These are phyloP conservation scores for Coniochaeta prunicola DNA, from an alignment of 2,329 filamentous ascomycete species.

Conservation along the genomic window DNA sequence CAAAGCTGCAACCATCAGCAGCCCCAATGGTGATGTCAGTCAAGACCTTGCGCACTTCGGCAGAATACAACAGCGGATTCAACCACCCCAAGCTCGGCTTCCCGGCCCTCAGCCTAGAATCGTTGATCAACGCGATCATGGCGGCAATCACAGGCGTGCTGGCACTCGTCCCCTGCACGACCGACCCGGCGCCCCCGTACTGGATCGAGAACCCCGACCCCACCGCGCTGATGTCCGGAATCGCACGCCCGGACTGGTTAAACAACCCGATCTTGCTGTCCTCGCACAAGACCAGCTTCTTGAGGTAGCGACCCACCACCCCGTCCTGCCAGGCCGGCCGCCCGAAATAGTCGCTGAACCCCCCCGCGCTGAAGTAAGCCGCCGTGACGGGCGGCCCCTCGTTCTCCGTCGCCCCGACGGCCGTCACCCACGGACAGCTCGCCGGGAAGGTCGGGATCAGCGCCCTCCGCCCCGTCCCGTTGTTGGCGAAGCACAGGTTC, in stretches of 20 bases:
- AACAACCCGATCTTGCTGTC: constrained; percentile 35
- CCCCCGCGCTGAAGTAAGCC: constrained; percentile 40
- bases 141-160: constrained; percentile 47
- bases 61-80: constrained; percentile 40
- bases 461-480: constrained; percentile 43
- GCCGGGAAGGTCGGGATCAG: constrained; percentile 16
- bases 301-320: constrained; percentile 32
- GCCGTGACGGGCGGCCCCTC: constrained; percentile 28
- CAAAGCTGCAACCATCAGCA: constrained; percentile 31
- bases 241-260: constrained; percentile 36
- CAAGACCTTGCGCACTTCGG: constrained; percentile 26
- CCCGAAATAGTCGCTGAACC: constrained; percentile 44
- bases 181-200: constrained; percentile 16
- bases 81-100: constrained; percentile 46
- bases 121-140: constrained; percentile 48
- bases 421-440: constrained; percentile 46
- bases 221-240: constrained; percentile 47
- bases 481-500: constrained; percentile 50
- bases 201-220: constrained; percentile 46
- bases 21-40: constrained; percentile 33
- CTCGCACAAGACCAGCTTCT: constrained; percentile 4
- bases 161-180: constrained; percentile 39
- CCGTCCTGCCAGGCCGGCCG: constrained; percentile 37
- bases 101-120: constrained; percentile 39
- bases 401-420: constrained; percentile 44